phyloP scores from a whole-genome alignment of 129 eudicot species.

The Heracleum sosnowskyi region DNA sequence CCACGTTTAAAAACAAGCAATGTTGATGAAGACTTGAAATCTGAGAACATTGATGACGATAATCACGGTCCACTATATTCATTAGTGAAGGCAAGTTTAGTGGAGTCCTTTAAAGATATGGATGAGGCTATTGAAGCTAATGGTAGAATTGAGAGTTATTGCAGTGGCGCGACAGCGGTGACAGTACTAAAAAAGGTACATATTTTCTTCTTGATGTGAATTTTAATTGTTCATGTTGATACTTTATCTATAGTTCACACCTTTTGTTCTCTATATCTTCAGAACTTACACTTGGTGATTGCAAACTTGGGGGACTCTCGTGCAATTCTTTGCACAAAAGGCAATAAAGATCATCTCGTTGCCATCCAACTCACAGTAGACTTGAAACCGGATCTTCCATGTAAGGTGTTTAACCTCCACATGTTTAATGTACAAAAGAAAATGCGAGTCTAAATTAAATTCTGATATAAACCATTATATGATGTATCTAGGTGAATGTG shows the following conservation, averaged over 20 bases:
- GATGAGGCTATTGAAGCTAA: constrained; percentile 58
- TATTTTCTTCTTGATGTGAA: background rate
- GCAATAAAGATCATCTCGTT: constrained; percentile 32
- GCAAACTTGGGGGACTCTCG: constrained; percentile 74
- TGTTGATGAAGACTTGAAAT: background rate
- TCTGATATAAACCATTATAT: background rate
- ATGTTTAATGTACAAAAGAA: background rate
- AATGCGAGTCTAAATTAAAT: background rate
- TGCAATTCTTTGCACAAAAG: constrained; percentile 64
- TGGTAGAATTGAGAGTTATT: constrained; percentile 47
- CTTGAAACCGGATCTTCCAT: constrained; percentile 62
- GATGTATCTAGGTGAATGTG: constrained; percentile 33
- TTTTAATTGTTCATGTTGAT: background rate
- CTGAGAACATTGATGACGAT: constrained; percentile 1
- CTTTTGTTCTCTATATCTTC: constrained; percentile 1
- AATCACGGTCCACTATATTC: constrained; percentile 21
- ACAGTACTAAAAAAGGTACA: constrained; percentile 50
- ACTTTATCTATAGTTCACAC: background rate
- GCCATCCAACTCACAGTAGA: constrained; percentile 65
- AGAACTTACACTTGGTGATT: constrained; percentile 52
- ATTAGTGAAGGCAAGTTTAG: constrained; percentile 35
- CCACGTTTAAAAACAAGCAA: constrained; percentile 13
- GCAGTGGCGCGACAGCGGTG: constrained; percentile 71
- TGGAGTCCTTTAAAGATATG: constrained; percentile 37
- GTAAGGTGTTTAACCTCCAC: constrained; percentile 20